These are phyloP conservation scores for Spirogloea muscicola DNA, from an alignment of 139 green algal genomes.

Conservation along the genomic window DNA sequence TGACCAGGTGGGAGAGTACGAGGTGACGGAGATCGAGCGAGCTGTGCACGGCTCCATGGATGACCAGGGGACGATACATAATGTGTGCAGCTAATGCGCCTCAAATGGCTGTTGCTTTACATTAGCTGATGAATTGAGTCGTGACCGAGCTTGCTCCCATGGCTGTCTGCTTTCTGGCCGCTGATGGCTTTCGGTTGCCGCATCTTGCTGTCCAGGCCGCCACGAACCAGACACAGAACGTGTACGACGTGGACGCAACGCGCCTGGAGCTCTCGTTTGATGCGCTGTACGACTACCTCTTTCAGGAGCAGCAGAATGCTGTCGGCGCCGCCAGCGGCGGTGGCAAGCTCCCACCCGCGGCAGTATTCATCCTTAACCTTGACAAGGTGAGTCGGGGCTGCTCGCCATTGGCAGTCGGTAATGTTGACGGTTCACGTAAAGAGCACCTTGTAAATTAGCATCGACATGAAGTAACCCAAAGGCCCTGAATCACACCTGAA, in stretches of 20 bases:
- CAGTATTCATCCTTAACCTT: constrained; percentile 43
- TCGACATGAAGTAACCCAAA: not conserved
- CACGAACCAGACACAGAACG: not conserved
- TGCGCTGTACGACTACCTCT: constrained; percentile 13
- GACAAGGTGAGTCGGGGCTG: constrained; percentile 17
- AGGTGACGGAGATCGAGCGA: too few relatives aligned
- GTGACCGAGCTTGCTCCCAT: not conserved
- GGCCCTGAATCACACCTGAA: not conserved
- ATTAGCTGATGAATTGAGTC: not conserved
- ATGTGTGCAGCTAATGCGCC: not conserved
- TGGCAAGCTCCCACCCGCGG: not conserved
- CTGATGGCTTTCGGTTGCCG: not conserved
- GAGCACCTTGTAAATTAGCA: not conserved
- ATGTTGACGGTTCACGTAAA: not conserved
- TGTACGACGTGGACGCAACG: constrained; percentile 18
- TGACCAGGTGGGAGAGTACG: not conserved
- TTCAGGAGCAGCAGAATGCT: constrained; percentile 10
- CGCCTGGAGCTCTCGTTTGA: constrained; percentile 14
- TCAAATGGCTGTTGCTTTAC: not conserved
- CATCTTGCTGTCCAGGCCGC: not conserved
- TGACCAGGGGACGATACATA: too few relatives aligned
- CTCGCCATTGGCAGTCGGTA: not conserved
- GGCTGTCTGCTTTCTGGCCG: not conserved
- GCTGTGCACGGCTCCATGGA: not conserved
- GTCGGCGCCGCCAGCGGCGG: not conserved